phyloP scores from a whole-genome alignment of 2,329 filamentous ascomycete genomes.

The Hymenoscyphus occultus region DNA sequence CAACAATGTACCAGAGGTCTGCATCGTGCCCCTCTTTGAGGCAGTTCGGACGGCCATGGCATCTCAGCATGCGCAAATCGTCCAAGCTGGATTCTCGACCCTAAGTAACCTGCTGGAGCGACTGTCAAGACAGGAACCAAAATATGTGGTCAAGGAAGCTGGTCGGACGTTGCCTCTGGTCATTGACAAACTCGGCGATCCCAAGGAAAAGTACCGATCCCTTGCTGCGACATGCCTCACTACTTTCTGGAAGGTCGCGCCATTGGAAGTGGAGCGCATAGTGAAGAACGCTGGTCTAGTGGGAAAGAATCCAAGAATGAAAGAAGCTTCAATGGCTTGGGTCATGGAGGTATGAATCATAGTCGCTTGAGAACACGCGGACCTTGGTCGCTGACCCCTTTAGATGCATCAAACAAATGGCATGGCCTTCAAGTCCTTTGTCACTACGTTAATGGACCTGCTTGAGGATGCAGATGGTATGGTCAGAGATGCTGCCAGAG shows the following conservation, averaged over 20 bases:
- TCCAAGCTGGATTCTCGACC: slow-evolving; percentile 81
- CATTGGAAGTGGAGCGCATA: slow-evolving; percentile 72
- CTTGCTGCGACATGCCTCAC: slow-evolving; percentile 72
- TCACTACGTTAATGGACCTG: slow-evolving; percentile 77
- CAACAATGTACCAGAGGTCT: slow-evolving; percentile 76
- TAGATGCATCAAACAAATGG: slow-evolving; percentile 79
- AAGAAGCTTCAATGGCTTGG: slow-evolving; percentile 84
- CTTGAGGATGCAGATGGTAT: slow-evolving; percentile 87
- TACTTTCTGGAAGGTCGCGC: slow-evolving; percentile 70
- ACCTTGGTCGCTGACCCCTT: neutral
- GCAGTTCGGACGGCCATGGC: slow-evolving; percentile 71
- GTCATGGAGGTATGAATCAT: slow-evolving; percentile 60
- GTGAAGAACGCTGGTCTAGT: slow-evolving; percentile 75
- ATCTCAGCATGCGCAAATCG: slow-evolving; percentile 73
- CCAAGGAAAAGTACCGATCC: slow-evolving; percentile 77
- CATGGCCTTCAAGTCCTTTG: slow-evolving; percentile 78
- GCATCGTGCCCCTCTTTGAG: slow-evolving; percentile 74
- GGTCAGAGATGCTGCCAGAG: slow-evolving; percentile 81
- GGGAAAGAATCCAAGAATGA: slow-evolving; percentile 78
- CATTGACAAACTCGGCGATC: slow-evolving; percentile 81
- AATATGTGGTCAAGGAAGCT: slow-evolving; percentile 67
- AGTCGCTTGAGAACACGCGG: neutral
- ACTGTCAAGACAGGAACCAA: slow-evolving; percentile 79
- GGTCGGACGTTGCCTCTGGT: slow-evolving; percentile 70
- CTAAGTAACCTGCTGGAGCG: slow-evolving; percentile 85